Base-by-base conservation (phyloP, 140 eudicot species). In the Stevia rebaudiana region DNA sequence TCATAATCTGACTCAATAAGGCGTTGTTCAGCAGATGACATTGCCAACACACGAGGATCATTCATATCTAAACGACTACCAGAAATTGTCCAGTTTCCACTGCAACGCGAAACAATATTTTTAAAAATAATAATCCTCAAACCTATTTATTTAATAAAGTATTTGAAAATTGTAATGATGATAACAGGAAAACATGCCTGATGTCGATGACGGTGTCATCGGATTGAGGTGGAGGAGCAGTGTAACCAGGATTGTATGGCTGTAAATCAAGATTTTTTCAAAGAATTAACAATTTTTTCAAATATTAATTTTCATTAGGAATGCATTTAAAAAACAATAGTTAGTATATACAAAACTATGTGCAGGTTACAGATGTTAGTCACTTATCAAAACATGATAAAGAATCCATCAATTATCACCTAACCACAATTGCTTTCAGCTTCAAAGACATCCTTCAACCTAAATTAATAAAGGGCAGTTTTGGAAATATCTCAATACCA, bases 1-100 rank as follows among this genome's bases (percentile, higher is more conserved):
- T 84, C 94, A 70, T 88, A 84, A n/a, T 82, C 94, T 24, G 84
- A 62, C 77, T 84, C 95, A 52, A 84, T 61, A 68, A 84, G 78
- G 67, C 75, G 95, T 28, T 75, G 88, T 48, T 87, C 95, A 64
- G 89, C 81, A 24, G 88, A 86, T 1, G 89, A 94, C 89, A 88
- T 78, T 0, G 95, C 89, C 79, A 88, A 58, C 11, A 84, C 76
- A 30, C 95, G 89, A 51, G 94, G 95, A 63, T 88, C 95, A 65
- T 80, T 79, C 80, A 88, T 58, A 57, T 84, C 89, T 65, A 88
- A 46, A 22, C 86, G 95, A 52, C 78, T 62, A 65, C 95, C 95
- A 73, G 83, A 73, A 49, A 84, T 58, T 37, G 94, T 82, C 95
- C 95, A 87, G 51, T 61, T 79, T 71, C 82, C 84, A 75, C 95